Percentiles rank a stretch among this genome's conserved stretches.
These are phyloP conservation scores for Boletus albobrunnescens DNA, from an alignment of 1,284 basidiomycete genomes.

Conservation along the genomic window DNA sequence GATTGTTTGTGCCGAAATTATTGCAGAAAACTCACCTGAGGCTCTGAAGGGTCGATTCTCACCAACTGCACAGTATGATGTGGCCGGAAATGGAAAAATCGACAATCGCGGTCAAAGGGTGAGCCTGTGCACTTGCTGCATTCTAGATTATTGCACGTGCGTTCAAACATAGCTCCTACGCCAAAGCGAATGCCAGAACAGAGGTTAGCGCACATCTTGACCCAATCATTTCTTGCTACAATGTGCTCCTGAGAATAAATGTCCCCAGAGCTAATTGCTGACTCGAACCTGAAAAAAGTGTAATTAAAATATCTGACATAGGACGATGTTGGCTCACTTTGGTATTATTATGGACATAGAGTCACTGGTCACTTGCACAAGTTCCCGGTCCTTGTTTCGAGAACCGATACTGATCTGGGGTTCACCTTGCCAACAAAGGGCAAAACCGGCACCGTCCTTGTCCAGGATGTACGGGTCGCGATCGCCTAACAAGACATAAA, in stretches of 20 bases:
- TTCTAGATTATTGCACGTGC: conserved; percentile 69
- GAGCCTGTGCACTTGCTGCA: conserved; percentile 65
- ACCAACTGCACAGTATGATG: conserved; percentile 79
- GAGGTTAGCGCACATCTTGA: conserved; percentile 76
- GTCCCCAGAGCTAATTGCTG: background rate
- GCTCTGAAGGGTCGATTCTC: conserved; percentile 44
- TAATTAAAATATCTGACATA: background rate
- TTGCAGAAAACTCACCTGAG: conserved; percentile 42
- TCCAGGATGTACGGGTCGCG: conserved; percentile 78
- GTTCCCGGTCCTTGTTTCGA: conserved; percentile 71
- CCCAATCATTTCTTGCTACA: conserved; percentile 33
- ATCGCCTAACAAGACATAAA: conserved; percentile 52
- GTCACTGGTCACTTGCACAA: conserved; percentile 83
- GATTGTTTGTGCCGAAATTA: background rate
- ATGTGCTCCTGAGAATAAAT: conserved; percentile 18
- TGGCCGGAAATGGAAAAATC: conserved; percentile 77
- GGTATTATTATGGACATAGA: conserved; percentile 81
- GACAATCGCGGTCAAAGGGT: conserved; percentile 75
- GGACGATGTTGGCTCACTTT: conserved; percentile 45
- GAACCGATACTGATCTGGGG: conserved; percentile 74
- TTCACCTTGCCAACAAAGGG: conserved; percentile 79
- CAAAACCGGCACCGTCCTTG: conserved; percentile 86
- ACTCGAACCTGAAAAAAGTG: conserved; percentile 23
- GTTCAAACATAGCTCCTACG: conserved; percentile 80
- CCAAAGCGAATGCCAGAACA: conserved; percentile 90